Evolutionary conservation across 352 stramenopile genomes (phyloP).

Genomic region (Phytophthora nicotianae): DNA sequence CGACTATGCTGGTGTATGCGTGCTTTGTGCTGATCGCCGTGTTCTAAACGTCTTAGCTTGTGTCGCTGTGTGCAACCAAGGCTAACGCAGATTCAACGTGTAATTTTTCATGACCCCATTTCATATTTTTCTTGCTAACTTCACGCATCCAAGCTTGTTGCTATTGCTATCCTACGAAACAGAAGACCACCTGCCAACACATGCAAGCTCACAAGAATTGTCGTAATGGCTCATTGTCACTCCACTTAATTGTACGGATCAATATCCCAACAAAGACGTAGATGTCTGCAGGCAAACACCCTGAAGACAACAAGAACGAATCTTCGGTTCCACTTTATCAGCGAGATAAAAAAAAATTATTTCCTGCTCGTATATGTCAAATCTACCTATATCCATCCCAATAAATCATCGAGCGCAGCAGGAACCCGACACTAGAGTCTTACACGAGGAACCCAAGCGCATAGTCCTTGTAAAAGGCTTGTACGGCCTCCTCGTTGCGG

Average conservation of each 20-base stretch:
- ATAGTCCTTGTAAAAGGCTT: conserved; percentile 50
- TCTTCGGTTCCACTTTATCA: background rate
- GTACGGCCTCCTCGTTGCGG: conserved; percentile 40
- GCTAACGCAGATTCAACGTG: background rate
- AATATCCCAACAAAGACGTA: too few species aligned
- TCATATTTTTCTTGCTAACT: background rate
- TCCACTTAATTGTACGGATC: too few species aligned
- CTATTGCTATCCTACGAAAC: background rate
- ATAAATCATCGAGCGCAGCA: conserved; percentile 31
- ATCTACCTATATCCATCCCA: conserved; percentile 35
- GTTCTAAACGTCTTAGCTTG: conserved; percentile 76
- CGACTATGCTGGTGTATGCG: conserved; percentile 96
- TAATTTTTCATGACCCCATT: background rate
- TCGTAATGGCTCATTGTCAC: too few species aligned
- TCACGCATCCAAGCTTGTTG: too few species aligned
- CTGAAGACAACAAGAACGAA: background rate
- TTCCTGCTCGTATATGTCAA: conserved; percentile 34
- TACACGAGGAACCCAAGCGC: conserved; percentile 50
- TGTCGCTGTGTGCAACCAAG: background rate
- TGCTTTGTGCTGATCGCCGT: conserved; percentile 99
- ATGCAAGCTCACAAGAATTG: too few species aligned
- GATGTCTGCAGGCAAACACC: background rate
- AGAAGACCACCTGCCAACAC: too few species aligned
- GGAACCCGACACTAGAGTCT: conserved; percentile 18
- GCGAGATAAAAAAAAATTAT: background rate